These are phyloP conservation scores for Coemansia sp. DNA, from an alignment of 192 early-diverging fungal genomes.

Conservation along the genomic window DNA sequence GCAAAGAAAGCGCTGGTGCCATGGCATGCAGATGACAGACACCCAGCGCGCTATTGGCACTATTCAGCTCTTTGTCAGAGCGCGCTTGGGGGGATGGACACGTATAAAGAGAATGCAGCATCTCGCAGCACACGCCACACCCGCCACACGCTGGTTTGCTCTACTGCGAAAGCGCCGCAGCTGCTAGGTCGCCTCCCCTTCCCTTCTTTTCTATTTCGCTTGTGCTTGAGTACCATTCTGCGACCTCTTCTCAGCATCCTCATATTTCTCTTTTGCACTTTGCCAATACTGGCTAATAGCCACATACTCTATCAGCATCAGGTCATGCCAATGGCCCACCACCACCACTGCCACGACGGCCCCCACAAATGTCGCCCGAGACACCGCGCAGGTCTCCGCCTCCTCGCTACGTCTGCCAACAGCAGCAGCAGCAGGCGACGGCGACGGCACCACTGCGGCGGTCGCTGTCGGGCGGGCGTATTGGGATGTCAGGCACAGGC, in stretches of 20 bases:
- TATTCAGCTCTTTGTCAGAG: constrained; percentile 8
- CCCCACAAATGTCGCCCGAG: neutral
- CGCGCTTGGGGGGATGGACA: neutral
- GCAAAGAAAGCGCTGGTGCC: neutral
- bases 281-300: neutral
- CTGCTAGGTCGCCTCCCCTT: constrained; percentile 9
- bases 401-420: neutral
- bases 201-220: constrained; percentile 1
- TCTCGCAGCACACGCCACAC: constrained; percentile 52
- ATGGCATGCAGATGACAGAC: neutral
- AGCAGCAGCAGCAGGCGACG: neutral
- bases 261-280: constrained; percentile 14
- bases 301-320: constrained; percentile 16
- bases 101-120: constrained; percentile 7
- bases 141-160: constrained; percentile 41
- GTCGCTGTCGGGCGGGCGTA: constrained; percentile 36
- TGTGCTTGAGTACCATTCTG: constrained; percentile 10
- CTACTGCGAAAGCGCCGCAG: constrained; percentile 20
- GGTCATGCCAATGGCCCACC: constrained; percentile 6
- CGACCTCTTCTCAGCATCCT: constrained; percentile 9
- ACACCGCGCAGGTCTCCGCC: neutral
- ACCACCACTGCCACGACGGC: constrained; percentile 7
- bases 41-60: neutral
- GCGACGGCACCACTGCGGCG: constrained; percentile 15
- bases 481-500: neutral